Evolutionary conservation across 1,139 yeast genomes (phyloP).

Genomic region (Candida dubliniensis): DNA sequence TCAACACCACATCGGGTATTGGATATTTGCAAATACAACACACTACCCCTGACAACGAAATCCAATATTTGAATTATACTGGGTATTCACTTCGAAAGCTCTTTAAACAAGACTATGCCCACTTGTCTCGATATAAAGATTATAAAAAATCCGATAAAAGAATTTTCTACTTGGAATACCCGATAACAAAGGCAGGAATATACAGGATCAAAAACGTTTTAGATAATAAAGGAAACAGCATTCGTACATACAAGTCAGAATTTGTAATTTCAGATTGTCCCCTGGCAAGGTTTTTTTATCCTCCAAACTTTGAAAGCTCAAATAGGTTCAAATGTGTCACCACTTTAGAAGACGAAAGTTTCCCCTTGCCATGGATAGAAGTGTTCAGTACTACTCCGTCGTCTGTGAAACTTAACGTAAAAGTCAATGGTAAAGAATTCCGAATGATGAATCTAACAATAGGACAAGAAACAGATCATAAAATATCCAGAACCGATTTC

Average conservation of each 20-base stretch:
- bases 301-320: conserved; percentile 23
- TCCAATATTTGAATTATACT: conserved; percentile 53
- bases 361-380: conserved; percentile 51
- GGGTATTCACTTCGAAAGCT: conserved; percentile 53
- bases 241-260: conserved; percentile 64
- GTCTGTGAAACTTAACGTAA: conserved; percentile 58
- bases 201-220: conserved; percentile 66
- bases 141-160: conserved; percentile 25
- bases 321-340: conserved; percentile 61
- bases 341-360: conserved; percentile 38
- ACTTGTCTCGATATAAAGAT: conserved; percentile 24
- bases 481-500: conserved; percentile 15
- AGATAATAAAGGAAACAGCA: conserved; percentile 63
- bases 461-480: conserved; percentile 17
- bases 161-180: conserved; percentile 53
- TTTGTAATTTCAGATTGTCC: conserved; percentile 80
- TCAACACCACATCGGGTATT: conserved; percentile 78
- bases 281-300: conserved; percentile 49
- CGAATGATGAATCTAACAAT: conserved; percentile 23
- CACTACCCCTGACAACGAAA: conserved; percentile 55
- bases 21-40: conserved; percentile 66
- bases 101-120: conserved; percentile 41
- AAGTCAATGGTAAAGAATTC: conserved; percentile 47
- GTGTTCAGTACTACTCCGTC: conserved; percentile 78
- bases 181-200: conserved; percentile 67